Base-by-base conservation (phyloP, 352 stramenopile species). In the Phytophthora pini region DNA sequence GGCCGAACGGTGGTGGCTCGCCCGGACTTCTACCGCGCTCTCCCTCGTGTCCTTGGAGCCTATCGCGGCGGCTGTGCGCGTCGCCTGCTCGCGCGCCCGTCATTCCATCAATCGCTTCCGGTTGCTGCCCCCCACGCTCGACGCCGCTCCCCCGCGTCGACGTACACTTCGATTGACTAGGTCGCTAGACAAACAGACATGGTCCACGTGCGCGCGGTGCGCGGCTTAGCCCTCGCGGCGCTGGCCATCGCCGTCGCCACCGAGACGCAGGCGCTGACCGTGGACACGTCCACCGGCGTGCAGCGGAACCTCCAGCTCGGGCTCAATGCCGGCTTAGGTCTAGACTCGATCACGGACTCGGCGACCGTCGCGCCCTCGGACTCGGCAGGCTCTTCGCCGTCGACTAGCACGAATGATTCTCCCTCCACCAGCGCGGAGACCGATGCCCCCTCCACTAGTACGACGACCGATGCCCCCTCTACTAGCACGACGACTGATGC, bases 101-200 rank as follows among this genome's bases (percentile, higher is more conserved):
- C 65, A 73, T 73, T 73, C 59, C 54, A 54, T 69, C 59, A 72
- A 72, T 72, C 53, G 57, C 53, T 69, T 20, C 34, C 53, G 59
- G 48, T 74, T 73, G 65, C 41, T 68, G 24, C 39, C 41, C 39
- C 54, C 47, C 47, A 73, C 65, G 65, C 60, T 69, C 59, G 52
- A 48, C 64, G 51, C 63, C 17, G 2, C 24, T 22, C 39, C 31
- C 31, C 9, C 11, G 32, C 58, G 65, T 51, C 53, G 65, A 57
- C 65, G 65, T 73, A 72, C 58, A 65, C 53, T 53, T 54, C 53
- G 36, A 60, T 72, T 72, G 44, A 72, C 50, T 36, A 46, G 38
- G 8, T 36, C 31, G 41, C 17, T 51, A 22, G 54, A 63, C 20
- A 61, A 38, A 66, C 27, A 61, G 40, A 57, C 51, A 69, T 74